Evolutionary conservation across 106 monocot species (phyloP), one percentile per base, ranked within the genome.

Genomic region (Gastrodia elata): DNA sequence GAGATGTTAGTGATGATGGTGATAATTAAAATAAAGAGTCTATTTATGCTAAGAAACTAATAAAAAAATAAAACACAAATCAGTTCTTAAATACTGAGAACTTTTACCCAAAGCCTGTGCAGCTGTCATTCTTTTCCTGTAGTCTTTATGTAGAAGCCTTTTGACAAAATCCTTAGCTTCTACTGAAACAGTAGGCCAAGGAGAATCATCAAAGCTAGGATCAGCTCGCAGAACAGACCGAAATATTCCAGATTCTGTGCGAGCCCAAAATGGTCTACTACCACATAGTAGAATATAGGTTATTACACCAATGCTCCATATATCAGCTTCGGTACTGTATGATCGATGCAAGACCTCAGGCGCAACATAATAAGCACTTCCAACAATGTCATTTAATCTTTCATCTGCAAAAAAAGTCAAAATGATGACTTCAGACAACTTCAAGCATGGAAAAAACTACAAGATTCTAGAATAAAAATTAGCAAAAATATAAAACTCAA

Each of bases 231-330:
- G 71, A 5, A 96, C 92, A 71, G 95, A 80, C 14, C 92, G 91
- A 46, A 96, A 96, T 30, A 96, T 96, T 83, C 95, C 95, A 42
- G 92, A 92, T 73, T 96, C 95, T 61, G 95, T 96, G 0, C 89
- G 80, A 56, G 92, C 89, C 95, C 95, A 96, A 72, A 96, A 96
- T 65, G 95, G 95, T 72, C 95, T 83, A 75, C 92, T 92, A 56
- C 95, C 95, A 73, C 95, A 92, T 72, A 96, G 79, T 41, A 96
- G 79, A 49, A 96, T 96, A 52, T 96, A 96, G 16, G 92, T 86
- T 85, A 96, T 92, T 40, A 96, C 95, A 71, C 95, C 95, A 72
- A 96, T 83, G 67, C 95, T 96, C 95, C 95, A 96, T 6, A 96
- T 86, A 56, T 96, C 95, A 28, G 92, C 92, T 70, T 96, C 95